Percentiles rank a stretch among this genome's conserved stretches.
Evolutionary conservation across 164 flowering plant species (phyloP).

Genomic region (Stephania yunnanensis): DNA sequence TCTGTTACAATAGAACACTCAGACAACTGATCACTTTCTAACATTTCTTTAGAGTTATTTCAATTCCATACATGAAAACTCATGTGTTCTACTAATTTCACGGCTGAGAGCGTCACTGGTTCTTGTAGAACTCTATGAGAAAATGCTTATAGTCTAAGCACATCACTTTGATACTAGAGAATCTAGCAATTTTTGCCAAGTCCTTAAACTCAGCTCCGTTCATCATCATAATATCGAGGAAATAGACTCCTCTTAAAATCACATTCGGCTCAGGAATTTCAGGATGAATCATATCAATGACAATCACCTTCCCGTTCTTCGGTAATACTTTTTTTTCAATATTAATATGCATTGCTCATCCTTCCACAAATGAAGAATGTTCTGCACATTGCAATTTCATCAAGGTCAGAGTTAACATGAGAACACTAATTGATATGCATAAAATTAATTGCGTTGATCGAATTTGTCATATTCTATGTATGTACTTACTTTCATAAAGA

Average conservation of each 20-base stretch:
- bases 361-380: background rate
- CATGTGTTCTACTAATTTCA: no score
- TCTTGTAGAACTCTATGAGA: background rate
- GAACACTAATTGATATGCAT: no score
- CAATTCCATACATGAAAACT: no score
- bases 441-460: no score
- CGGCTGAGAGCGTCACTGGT: background rate
- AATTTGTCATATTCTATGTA: no score
- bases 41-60: no score
- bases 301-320: background rate
- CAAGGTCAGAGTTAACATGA: background rate
- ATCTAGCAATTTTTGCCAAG: background rate
- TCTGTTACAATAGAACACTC: no score
- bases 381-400: background rate
- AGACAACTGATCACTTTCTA: no score
- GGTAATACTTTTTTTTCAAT: background rate
- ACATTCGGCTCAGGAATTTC: background rate
- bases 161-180: background rate
- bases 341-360: background rate
- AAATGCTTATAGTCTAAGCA: background rate
- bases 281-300: background rate
- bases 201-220: background rate
- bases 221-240: background rate
- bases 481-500: no score
- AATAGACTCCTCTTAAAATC: background rate